Evolutionary conservation across 2,329 filamentous ascomycete species (phyloP).

Genomic region (Knufia petricola): DNA sequence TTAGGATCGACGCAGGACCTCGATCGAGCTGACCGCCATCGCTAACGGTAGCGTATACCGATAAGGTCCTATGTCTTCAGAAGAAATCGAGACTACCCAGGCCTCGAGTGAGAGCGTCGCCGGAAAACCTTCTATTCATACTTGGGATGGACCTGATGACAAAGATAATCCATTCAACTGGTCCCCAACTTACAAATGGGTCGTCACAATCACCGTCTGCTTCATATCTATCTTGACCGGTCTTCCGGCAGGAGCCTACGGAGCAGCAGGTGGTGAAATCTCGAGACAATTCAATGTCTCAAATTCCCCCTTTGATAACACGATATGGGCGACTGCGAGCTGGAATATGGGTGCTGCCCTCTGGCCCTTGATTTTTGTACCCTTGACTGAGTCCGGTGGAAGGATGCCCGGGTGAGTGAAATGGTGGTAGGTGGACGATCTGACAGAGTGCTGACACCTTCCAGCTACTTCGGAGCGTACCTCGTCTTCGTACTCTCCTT

Average conservation of each 20-base stretch:
- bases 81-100: not conserved
- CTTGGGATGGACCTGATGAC: constrained; percentile 28
- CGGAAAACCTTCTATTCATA: constrained; percentile 5
- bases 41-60: too few species aligned
- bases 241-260: constrained; percentile 34
- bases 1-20: too few species aligned
- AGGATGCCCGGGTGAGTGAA: constrained; percentile 37
- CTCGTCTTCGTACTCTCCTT: constrained; percentile 34
- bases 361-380: constrained; percentile 30
- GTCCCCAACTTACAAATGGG: constrained; percentile 30
- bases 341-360: constrained; percentile 33
- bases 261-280: constrained; percentile 28
- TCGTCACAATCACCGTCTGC: constrained; percentile 19
- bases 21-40: too few species aligned
- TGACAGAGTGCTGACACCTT: not conserved
- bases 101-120: not conserved
- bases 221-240: constrained; percentile 33
- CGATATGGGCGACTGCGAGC: constrained; percentile 28
- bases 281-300: constrained; percentile 29
- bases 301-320: constrained; percentile 28
- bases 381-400: constrained; percentile 34
- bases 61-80: too few species aligned
- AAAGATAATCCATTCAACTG: constrained; percentile 33
- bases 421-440: not conserved
- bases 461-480: constrained; percentile 27